Percentiles rank a stretch among this genome's conserved stretches.
Conservation (phyloP, 1,284 basidiomycete genomes). For the Cutaneotrichosporon sp. region DNA sequence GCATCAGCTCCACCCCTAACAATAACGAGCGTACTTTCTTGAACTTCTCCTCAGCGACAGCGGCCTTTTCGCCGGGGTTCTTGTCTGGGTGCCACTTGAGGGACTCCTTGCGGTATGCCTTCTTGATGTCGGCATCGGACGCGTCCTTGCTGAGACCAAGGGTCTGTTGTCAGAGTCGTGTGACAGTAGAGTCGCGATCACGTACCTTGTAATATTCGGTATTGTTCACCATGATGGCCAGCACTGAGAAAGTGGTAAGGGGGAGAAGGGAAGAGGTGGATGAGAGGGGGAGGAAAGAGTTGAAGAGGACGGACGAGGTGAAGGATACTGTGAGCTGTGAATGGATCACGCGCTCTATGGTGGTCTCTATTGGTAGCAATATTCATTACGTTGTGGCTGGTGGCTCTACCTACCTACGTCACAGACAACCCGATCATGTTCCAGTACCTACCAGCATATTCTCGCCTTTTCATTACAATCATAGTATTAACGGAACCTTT, state of each 20-base stretch:
- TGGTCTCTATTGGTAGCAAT: not conserved
- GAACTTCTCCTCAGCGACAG: slow-evolving; percentile 84
- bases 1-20: not conserved
- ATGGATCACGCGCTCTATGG: not conserved
- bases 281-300: not conserved
- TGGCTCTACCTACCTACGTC: not conserved
- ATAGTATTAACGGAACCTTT: not conserved
- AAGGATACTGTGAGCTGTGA: not conserved
- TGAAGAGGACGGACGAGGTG: not conserved
- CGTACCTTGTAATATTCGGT: slow-evolving; percentile 50
- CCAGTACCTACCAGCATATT: slow-evolving; percentile 10
- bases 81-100: slow-evolving; percentile 92
- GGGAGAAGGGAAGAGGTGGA: not conserved
- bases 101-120: slow-evolving; percentile 61
- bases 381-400: too few relatives aligned
- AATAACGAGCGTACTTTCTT: slow-evolving; percentile 66
- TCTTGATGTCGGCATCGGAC: slow-evolving; percentile 77
- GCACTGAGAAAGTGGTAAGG: not conserved
- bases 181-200: not conserved
- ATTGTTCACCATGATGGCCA: slow-evolving; percentile 46
- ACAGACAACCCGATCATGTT: not conserved
- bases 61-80: slow-evolving; percentile 57
- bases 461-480: not conserved
- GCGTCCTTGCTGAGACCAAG: slow-evolving; percentile 74
- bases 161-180: slow-evolving; percentile 21